Evolutionary conservation across 176 grass and related monocot species (phyloP).

Genomic region (Aegilops longissima): DNA sequence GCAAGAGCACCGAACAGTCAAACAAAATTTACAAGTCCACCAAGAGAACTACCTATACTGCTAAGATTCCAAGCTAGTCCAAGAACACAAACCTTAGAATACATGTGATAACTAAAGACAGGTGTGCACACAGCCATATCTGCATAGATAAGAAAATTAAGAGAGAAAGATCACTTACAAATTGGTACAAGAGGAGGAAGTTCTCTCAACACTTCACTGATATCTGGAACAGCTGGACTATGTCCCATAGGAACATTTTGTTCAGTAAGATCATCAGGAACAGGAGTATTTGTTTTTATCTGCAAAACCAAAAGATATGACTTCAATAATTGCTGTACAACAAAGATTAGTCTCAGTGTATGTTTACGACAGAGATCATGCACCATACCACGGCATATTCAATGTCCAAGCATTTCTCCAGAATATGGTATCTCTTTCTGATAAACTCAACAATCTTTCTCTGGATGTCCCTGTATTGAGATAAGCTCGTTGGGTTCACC

Average conservation of each 20-base stretch:
- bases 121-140: background rate
- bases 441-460: constrained; percentile 91
- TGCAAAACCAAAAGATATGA: constrained; percentile 24
- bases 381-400: constrained; percentile 86
- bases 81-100: background rate
- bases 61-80: background rate
- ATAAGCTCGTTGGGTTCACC: constrained; percentile 37
- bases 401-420: constrained; percentile 86
- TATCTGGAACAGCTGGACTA: constrained; percentile 42
- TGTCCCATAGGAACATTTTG: constrained; percentile 50
- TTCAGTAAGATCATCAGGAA: constrained; percentile 66
- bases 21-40: background rate
- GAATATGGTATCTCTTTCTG: constrained; percentile 89
- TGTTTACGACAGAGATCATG: constrained; percentile 14
- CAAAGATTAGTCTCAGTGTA: background rate
- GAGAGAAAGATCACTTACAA: constrained; percentile 46
- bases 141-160: constrained; percentile 3
- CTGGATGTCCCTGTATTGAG: constrained; percentile 78
- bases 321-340: constrained; percentile 3
- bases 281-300: constrained; percentile 62
- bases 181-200: constrained; percentile 73
- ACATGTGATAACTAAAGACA: constrained; percentile 1
- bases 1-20: background rate
- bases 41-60: background rate
- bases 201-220: constrained; percentile 57